phyloP scores from a whole-genome alignment of 2,329 filamentous ascomycete genomes.

The Teratosphaeria nubilosa region DNA sequence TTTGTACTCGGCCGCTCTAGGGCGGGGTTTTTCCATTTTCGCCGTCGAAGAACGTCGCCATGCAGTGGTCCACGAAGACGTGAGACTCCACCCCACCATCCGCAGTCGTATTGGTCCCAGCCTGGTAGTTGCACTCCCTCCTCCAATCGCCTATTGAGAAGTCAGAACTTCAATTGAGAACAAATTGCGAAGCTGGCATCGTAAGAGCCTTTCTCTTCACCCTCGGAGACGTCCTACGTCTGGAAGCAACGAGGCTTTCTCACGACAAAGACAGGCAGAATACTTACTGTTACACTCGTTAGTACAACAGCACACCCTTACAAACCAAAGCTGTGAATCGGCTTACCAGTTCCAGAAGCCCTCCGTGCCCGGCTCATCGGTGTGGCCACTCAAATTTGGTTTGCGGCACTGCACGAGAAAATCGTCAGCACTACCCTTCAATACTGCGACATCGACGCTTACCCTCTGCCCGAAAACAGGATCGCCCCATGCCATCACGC shows the following conservation, averaged over 20 bases:
- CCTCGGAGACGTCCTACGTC: too few species aligned
- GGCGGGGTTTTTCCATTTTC: neutral
- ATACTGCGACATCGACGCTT: neutral
- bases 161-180: too few species aligned
- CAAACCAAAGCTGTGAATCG: neutral
- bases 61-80: neutral
- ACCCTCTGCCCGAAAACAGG: neutral
- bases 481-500: neutral
- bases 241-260: too few species aligned
- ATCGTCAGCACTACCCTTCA: neutral
- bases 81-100: neutral
- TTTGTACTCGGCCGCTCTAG: too few species aligned
- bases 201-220: too few species aligned
- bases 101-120: neutral
- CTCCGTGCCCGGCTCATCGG: neutral
- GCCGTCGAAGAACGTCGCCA: neutral
- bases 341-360: neutral
- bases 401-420: neutral
- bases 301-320: too few species aligned
- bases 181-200: too few species aligned
- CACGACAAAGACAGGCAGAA: neutral
- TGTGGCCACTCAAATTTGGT: neutral
- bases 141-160: neutral
- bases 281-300: too few species aligned
- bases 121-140: neutral